Percentiles rank a stretch among this genome's conserved stretches.
These are phyloP conservation scores for Fraxinus albicans DNA, from an alignment of 305 asterid species.

Conservation along the genomic window DNA sequence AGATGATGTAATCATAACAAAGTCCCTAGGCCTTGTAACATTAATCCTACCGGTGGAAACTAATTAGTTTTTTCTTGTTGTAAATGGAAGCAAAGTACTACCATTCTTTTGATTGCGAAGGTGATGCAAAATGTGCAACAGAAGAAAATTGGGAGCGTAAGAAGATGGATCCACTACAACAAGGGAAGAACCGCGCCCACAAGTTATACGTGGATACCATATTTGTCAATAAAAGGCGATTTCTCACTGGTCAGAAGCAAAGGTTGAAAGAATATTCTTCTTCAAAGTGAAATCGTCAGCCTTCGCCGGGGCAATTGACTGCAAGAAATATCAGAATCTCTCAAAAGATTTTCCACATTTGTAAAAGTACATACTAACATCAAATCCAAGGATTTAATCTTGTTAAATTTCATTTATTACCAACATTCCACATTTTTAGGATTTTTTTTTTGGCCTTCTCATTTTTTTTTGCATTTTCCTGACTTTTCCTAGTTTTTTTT, in stretches of 20 bases:
- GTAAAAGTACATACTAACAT: neutral
- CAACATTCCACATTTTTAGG: neutral
- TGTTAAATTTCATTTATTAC: neutral
- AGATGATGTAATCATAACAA: neutral
- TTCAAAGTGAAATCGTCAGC: conserved; percentile 41
- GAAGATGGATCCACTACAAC: conserved; percentile 2
- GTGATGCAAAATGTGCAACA: neutral
- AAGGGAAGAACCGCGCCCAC: neutral
- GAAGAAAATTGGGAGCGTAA: neutral
- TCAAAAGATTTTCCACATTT: neutral
- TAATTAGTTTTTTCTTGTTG: neutral
- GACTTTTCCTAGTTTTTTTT: neutral
- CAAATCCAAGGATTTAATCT: neutral
- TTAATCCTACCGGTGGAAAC: conserved; percentile 12
- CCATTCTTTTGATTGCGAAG: conserved; percentile 3
- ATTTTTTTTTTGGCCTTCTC: too few species aligned
- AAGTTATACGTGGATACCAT: conserved; percentile 16
- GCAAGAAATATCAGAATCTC: conserved; percentile 11
- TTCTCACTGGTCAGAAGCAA: conserved; percentile 20
- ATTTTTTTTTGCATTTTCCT: neutral
- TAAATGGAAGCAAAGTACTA: conserved; percentile 9
- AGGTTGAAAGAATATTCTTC: conserved; percentile 41
- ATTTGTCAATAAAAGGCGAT: conserved; percentile 3
- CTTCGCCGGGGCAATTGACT: conserved; percentile 39
- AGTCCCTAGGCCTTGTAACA: neutral